Conservation (phyloP, 2,329 filamentous ascomycete species). For the Hymenoscyphus scutula region DNA sequence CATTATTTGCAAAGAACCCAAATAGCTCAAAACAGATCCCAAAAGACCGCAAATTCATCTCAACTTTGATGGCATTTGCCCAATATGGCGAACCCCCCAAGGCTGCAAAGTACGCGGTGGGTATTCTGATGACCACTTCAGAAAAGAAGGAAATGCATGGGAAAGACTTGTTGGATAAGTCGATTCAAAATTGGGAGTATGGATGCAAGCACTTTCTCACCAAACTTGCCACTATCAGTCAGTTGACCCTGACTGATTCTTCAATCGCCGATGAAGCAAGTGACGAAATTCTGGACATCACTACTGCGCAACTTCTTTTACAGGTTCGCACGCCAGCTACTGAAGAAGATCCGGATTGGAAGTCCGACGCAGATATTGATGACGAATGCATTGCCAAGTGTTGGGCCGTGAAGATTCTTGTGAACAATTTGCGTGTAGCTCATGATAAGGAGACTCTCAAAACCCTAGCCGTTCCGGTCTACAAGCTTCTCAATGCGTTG, state of each 20-base stretch:
- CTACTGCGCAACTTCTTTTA: slow-evolving; percentile 71
- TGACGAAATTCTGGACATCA: slow-evolving; percentile 76
- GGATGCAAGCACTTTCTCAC: slow-evolving; percentile 72
- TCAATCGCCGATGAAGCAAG: slow-evolving; percentile 70
- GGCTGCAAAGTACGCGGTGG: slow-evolving; percentile 90
- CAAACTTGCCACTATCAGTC: slow-evolving; percentile 68
- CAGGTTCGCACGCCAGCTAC: slow-evolving; percentile 63
- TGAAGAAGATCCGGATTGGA: slow-evolving; percentile 61
- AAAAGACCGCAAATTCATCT: slow-evolving; percentile 73
- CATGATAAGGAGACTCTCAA: slow-evolving; percentile 52
- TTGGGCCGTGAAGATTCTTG: slow-evolving; percentile 78
- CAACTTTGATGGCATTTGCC: slow-evolving; percentile 80
- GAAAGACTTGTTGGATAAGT: slow-evolving; percentile 75
- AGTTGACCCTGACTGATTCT: slow-evolving; percentile 73
- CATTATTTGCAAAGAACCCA: slow-evolving; percentile 84
- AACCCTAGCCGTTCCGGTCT: slow-evolving; percentile 64
- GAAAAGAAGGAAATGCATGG: slow-evolving; percentile 82
- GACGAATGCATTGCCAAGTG: slow-evolving; percentile 81
- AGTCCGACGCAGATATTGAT: slow-evolving; percentile 65
- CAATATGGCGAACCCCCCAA: slow-evolving; percentile 76
- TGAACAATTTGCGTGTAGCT: slow-evolving; percentile 72
- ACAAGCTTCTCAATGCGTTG: slow-evolving; percentile 75
- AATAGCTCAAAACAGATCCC: slow-evolving; percentile 69
- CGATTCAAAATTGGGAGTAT: slow-evolving; percentile 71
- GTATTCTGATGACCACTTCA: slow-evolving; percentile 72